Base-by-base conservation (phyloP, 2,329 filamentous ascomycete genomes). In the Escovopsis sp. region DNA sequence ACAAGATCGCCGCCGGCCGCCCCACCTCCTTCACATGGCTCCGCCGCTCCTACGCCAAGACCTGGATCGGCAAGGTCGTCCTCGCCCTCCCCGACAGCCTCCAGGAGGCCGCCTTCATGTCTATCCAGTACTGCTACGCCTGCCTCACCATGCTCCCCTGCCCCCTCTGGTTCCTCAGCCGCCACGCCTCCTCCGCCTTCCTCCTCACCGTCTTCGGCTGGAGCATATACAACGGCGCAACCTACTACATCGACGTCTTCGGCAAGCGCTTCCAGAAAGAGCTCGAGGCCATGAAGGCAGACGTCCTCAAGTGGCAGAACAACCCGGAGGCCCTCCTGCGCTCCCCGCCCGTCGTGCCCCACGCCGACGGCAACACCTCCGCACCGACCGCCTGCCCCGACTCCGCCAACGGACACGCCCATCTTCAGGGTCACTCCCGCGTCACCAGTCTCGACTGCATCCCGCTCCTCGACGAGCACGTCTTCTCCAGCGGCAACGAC, bases 21-120 rank as follows among this genome's bases (percentile, higher is more conserved):
- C 90, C 88, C 5, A 98, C 90, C 1, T 94, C 86, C 12, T 98
- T 94, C 56, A 98, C 90, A 34, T 98, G 90, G 90, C 71, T 98
- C 35, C 82, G 87, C 41, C 79, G 76, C 48, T 93, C 85, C 1
- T 98, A 96, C 59, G 76, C 81, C 34, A 90, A 86, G 51, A 81
- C 78, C 3, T 87, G 79, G 76, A 79, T 98, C 43, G 92, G 90
- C 36, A 83, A 77, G 49, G 51, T 92, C 37, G 87, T 98, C 25
- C 68, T 94, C 15, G 70, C 73, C 7, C 72, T 93, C 4, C 88
- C 90, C 0, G 61, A 73, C 2, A 53, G 59, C 4, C 60, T 94
- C 23, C 90, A 98, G 55, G 87, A 94, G 52, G 68, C 80, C 0
- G 80, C 84, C 2, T 98, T 96, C 56, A 98, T 98, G 90, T 45